Evolutionary conservation across 176 grass and related monocot genomes (phyloP).

Genomic region (Secale cereale): DNA sequence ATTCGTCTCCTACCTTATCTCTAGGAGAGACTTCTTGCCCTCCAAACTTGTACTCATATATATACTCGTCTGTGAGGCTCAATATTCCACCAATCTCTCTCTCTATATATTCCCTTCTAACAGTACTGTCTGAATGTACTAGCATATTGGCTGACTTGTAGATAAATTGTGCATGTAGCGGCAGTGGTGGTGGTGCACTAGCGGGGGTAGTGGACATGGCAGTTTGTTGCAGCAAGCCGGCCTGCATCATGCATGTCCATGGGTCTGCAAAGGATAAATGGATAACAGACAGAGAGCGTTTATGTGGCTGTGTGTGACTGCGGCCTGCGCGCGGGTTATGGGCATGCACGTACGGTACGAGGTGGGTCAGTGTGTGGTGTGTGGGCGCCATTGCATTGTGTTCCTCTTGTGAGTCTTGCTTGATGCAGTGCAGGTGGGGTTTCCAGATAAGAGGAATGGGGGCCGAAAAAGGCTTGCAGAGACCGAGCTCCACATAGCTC

Average conservation of each 20-base stretch:
- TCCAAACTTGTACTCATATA: too few species aligned
- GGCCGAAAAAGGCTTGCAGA: too few species aligned
- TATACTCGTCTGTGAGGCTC: too few species aligned
- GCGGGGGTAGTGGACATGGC: background rate
- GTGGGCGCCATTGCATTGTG: background rate
- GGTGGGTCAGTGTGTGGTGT: background rate
- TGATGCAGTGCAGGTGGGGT: too few species aligned
- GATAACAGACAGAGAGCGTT: background rate
- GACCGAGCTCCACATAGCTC: too few species aligned
- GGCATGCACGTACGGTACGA: background rate
- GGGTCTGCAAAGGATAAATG: background rate
- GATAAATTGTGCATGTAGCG: too few species aligned
- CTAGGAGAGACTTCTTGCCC: too few species aligned
- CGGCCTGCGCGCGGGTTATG: background rate
- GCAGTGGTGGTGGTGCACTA: background rate
- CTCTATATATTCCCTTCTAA: too few species aligned
- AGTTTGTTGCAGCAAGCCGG: background rate
- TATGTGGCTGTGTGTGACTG: too few species aligned
- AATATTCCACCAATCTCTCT: too few species aligned
- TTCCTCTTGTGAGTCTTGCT: background rate
- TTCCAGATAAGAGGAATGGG: too few species aligned
- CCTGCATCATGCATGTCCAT: slow-evolving; percentile 15
- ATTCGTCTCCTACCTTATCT: too few species aligned
- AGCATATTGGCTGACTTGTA: background rate
- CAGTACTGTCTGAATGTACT: background rate